Base-by-base conservation (phyloP, 306 rosid species). In the Rosa chinensis region DNA sequence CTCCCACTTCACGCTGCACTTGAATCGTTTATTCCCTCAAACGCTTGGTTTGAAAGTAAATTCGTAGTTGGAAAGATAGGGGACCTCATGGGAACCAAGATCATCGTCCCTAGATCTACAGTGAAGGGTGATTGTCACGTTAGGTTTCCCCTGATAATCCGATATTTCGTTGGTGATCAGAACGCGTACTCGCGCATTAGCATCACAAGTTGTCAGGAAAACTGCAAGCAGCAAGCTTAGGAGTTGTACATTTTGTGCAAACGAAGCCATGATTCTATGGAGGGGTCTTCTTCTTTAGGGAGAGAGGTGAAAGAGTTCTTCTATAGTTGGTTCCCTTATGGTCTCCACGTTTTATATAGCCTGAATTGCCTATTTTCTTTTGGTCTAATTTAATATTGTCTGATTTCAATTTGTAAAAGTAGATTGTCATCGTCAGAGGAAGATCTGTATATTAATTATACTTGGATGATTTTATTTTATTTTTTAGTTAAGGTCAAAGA, bases 81-180 rank as follows among this genome's bases (percentile, higher is more conserved):
- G 78, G 53, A 75, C 16, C 13, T 8, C 9, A 5, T 40, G 55
- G 4, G 16, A 32, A 18, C 78, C 78, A 28, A 75, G 69, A 39
- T 75, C 70, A n/a, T 42, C n/a, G 40, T 75, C 69, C 32, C 14
- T 39, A 0, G 78, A 75, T 56, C 62, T 75, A 47, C 61, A 25
- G 5, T 75, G 78, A n/a, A 75, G 10, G 35, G 50, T 12, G 17
- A 35, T 12, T 5, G 21, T 44, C 40, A 18, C 61, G 21, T 55
- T 55, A 18, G 61, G 61, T 55, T 10, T 55, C 10, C 25, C 25
- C 10, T 55, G 61, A 55, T 55, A 20, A 25, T 55, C 61, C 10
- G 61, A 55, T 18, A 55, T 55, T 55, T 55, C 61, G 25, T 56
- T 74, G 28, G 45, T n/a, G 66, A 75, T 75, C 35, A 10, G 5